Percentiles rank a stretch among this genome's conserved stretches.
Conservation (phyloP, 768 basidiomycete genomes). For the Phaffia tasmanica region DNA sequence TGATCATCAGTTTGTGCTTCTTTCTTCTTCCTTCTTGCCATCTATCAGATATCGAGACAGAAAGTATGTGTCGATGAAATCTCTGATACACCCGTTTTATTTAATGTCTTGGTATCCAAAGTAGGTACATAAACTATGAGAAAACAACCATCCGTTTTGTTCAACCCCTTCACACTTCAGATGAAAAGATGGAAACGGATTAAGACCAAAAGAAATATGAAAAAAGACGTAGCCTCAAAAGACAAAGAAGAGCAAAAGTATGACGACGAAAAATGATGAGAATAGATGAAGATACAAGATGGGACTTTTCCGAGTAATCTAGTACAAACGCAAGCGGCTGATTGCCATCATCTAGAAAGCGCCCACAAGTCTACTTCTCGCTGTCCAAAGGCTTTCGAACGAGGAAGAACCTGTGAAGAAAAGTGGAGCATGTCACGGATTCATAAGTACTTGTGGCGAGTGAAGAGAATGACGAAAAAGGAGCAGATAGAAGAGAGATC, state of each 20-base stretch:
- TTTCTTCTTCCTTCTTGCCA: too few species aligned
- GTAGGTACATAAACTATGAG: too few species aligned
- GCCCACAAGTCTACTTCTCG: neutral
- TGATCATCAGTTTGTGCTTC: too few species aligned
- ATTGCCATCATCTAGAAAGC: neutral
- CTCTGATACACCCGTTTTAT: too few species aligned
- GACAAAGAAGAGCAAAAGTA: neutral
- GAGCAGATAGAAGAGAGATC: neutral
- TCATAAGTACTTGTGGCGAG: neutral
- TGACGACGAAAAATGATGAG: neutral
- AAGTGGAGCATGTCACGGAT: neutral
- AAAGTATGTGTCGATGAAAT: too few species aligned
- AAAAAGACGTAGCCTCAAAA: neutral
- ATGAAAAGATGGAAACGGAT: neutral
- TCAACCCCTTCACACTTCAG: neutral
- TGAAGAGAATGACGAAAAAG: constrained; percentile 12
- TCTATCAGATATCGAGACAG: too few species aligned
- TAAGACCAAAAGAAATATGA: neutral
- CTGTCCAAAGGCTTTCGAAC: constrained; percentile 24
- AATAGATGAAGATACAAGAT: too few species aligned
- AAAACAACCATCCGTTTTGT: too few species aligned
- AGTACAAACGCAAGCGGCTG: too few species aligned
- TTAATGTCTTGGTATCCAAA: too few species aligned
- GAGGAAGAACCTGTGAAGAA: neutral
- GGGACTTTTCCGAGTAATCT: too few species aligned